phyloP scores from a whole-genome alignment of 2,329 filamentous ascomycete species.

The Colletotrichum ledebouriae region DNA sequence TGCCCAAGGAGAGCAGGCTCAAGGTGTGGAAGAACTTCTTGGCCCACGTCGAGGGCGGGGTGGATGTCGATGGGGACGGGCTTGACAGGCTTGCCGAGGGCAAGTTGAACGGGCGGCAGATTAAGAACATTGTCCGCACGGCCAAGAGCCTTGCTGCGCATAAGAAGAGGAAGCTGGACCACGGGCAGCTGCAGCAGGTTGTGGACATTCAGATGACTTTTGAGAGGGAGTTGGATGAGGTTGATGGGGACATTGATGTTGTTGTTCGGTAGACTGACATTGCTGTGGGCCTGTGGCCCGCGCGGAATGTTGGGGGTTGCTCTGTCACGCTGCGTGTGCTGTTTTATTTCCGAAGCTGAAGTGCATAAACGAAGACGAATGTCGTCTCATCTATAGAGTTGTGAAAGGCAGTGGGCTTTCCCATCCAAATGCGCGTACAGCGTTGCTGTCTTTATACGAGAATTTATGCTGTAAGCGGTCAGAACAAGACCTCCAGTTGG shows the following conservation, averaged over 20 bases:
- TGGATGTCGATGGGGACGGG: slow-evolving; percentile 57
- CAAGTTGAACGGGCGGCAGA: slow-evolving; percentile 75
- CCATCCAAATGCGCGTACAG: no score
- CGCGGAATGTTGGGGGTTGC: no score
- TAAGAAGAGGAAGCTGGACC: slow-evolving; percentile 56
- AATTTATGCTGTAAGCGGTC: no score
- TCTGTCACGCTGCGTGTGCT: no score
- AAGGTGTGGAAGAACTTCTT: slow-evolving; percentile 40
- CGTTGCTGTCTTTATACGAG: no score
- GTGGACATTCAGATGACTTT: slow-evolving; percentile 87
- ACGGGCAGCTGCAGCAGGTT: slow-evolving; percentile 82
- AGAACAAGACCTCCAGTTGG: no score
- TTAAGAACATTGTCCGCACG: slow-evolving; percentile 89
- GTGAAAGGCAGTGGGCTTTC: no score
- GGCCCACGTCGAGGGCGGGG: slow-evolving; percentile 22
- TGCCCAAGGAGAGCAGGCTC: slow-evolving; percentile 78
- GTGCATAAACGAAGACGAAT: no score
- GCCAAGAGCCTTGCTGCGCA: slow-evolving; percentile 86
- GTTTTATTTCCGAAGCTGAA: no score
- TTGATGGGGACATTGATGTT: slow-evolving; percentile 16
- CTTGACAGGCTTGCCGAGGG: slow-evolving; percentile 75
- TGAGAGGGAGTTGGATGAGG: slow-evolving; percentile 74
- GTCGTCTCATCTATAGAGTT: no score
- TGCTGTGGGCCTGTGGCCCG: no score
- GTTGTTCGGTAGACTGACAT: slow-evolving; percentile 10